Evolutionary conservation across 2,329 filamentous ascomycete genomes (phyloP), one percentile per base, ranked within the genome.

Genomic region (Fusarium mundagurra): DNA sequence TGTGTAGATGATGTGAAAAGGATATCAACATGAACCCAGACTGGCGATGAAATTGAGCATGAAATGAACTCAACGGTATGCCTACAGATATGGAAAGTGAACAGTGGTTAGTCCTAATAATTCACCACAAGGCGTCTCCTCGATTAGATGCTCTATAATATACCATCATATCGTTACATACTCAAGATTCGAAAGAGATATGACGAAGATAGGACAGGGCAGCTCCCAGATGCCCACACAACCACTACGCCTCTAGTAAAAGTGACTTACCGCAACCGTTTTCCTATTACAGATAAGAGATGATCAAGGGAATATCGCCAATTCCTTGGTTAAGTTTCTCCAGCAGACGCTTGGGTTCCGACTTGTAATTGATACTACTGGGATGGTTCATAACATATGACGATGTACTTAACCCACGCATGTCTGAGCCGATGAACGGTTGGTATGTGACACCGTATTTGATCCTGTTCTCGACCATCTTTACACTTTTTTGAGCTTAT

Each of bases 181-280:
- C 55, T 61, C 43, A n/a, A 61, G 45, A 66, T 72, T 48, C 34
- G 31, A 43, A 61, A 50, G 29, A 68, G 67, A 64, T 61, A 74
- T 72, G 71, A 74, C 72, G 45, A 74, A 48, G 58, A 63, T 67
- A 60, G 67, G 53, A 61, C 54, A 60, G 63, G 59, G 59, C 55
- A 45, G 58, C 71, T 72, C 55, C 45, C 55, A 41, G 53, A 53
- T 53, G 45, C 59, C 71, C 60, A 72, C 71, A 50, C 71, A 74
- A 63, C 71, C 72, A 75, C 48, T 65, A 72, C 71, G 55, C 38
- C 31, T 60, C 51, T 69, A 64, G 71, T 47, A 64, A 38, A 38
- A 48, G 43, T 48, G 45, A 54, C 64, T 69, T 44, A 36, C 60
- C 14, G 43, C 38, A 38, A 57, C 48, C 47, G 53, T 31, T 36